Conservation (phyloP, 2,329 filamentous ascomycete species). For the Elsinoe necatrix region DNA sequence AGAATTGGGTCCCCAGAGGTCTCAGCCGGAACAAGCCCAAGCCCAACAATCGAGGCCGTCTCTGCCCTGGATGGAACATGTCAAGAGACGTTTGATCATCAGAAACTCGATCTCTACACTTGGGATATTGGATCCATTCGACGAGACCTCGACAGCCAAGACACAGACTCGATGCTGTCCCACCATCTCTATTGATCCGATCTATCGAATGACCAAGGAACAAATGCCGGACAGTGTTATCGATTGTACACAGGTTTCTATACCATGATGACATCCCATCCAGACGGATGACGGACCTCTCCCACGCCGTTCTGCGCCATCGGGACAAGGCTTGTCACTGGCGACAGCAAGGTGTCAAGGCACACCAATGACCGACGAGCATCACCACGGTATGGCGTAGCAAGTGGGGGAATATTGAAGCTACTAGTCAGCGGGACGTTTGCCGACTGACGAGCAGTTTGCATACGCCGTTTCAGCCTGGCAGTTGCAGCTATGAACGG, state of each 20-base stretch:
- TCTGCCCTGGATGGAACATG: neutral
- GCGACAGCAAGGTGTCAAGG: conserved; percentile 1
- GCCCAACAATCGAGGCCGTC: neutral
- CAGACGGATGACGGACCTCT: neutral
- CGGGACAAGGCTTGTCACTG: conserved; percentile 2
- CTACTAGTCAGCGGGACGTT: conserved; percentile 14
- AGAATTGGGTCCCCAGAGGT: conserved; percentile 3
- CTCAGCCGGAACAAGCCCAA: neutral
- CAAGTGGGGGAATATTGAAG: conserved; percentile 10
- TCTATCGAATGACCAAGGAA: neutral
- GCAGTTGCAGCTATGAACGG: conserved; percentile 13
- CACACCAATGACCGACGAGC: conserved; percentile 1
- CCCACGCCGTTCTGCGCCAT: neutral
- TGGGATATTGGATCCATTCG: conserved; percentile 2
- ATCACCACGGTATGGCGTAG: neutral
- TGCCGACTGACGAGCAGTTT: conserved; percentile 5
- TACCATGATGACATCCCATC: neutral
- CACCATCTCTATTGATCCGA: neutral
- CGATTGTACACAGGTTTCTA: neutral
- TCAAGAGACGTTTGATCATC: conserved; percentile 8
- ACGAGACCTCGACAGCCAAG: neutral
- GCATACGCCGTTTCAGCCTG: conserved; percentile 12
- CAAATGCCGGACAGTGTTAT: neutral
- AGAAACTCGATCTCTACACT: conserved; percentile 10
- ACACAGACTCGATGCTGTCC: neutral